Evolutionary conservation across 2,329 filamentous ascomycete genomes (phyloP), one percentile per base, ranked within the genome.

Genomic region (Cercospora brassicicola): DNA sequence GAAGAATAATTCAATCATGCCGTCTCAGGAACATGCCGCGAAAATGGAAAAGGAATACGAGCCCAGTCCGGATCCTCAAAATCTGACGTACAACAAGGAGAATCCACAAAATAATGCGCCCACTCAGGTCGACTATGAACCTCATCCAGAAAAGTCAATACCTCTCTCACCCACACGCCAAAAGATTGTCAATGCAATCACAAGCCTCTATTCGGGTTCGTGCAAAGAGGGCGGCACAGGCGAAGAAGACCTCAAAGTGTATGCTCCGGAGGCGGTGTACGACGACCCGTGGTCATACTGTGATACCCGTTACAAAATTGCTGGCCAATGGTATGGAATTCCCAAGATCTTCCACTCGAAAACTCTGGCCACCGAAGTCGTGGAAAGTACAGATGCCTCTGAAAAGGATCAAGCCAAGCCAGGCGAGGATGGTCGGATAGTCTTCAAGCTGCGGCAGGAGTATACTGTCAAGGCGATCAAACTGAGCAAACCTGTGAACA

Each of bases 211-310:
- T 71, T 81, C 78, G 51, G 82, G 83, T 5, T 64, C 61, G 5
- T 64, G 61, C 30, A 15, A 55, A 56, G 45, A 64, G 10, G 48
- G 61, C 18, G 61, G 61, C 13, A 57, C 61, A 15, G 48, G 48
- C 28, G 81, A 85, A 69, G 74, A 82, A 11, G 82, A 85, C 69
- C 84, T 85, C 81, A 75, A 78, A 53, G 83, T 84, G 1, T 86
- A 85, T 69, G 80, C 81, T 2, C 76, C 80, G 51, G 78, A 82
- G 60, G 76, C 81, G 1, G 75, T 84, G 26, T 84, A 84, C 68
- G 82, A 85, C 59, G 82, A 85, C 69, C 81, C 82, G 1, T 83
- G 79, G 73, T 71, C 67, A 68, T 85, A 82, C 70, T 84, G 82
- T 70, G 82, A 85, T 72, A 84, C 81, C 0, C 48, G 65, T 7